These are phyloP conservation scores for Dryas integrifolia DNA, from an alignment of 331 rosid species.

Conservation along the genomic window DNA sequence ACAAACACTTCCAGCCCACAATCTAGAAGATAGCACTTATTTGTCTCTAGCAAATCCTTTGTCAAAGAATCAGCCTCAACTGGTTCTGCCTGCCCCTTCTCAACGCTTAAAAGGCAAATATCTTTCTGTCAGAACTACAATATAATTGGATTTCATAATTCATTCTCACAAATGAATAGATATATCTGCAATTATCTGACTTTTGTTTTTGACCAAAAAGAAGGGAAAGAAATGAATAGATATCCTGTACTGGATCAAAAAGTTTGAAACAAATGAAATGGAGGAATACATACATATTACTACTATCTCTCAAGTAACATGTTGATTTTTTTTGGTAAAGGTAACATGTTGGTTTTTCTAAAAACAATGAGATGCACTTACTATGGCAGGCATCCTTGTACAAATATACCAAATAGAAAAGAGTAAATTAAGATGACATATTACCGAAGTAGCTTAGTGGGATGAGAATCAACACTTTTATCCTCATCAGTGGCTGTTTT, in stretches of 20 bases:
- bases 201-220: neutral
- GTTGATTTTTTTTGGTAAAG: neutral
- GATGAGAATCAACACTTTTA: slow-evolving; percentile 51
- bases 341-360: neutral
- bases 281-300: neutral
- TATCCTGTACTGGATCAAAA: neutral
- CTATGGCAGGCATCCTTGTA: neutral
- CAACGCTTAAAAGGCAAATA: slow-evolving; percentile 54
- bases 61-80: slow-evolving; percentile 62
- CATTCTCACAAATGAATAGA: slow-evolving; percentile 10
- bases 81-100: slow-evolving; percentile 70
- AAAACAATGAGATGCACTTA: slow-evolving; percentile 16
- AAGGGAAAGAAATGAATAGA: neutral
- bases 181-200: neutral
- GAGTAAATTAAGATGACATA: slow-evolving; percentile 25
- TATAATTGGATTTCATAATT: slow-evolving; percentile 17
- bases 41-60: slow-evolving; percentile 74
- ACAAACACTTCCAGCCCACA: slow-evolving; percentile 81
- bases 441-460: slow-evolving; percentile 77
- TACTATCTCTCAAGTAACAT: slow-evolving; percentile 1
- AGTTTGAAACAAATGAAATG: neutral
- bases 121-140: slow-evolving; percentile 35
- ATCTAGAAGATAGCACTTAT: slow-evolving; percentile 82
- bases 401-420: slow-evolving; percentile 20
- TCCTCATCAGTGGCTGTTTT: slow-evolving; percentile 65